phyloP scores from a whole-genome alignment of 257 asterid species.

The Henckelia pumila region DNA sequence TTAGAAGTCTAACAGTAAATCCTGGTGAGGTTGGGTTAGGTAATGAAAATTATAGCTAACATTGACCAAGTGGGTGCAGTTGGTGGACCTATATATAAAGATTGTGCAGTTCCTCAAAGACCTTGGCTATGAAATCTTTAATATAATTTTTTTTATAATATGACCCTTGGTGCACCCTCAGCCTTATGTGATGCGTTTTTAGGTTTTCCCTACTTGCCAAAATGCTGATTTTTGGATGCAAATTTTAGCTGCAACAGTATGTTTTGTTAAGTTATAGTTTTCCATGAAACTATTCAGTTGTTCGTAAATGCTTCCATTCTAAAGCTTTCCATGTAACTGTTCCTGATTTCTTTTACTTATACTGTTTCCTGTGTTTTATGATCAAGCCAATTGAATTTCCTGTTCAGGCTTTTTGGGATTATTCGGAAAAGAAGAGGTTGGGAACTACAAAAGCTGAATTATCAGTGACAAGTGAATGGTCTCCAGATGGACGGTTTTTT shows the following conservation, averaged over 20 bases:
- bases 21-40: too few species aligned
- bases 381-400: constrained; percentile 15
- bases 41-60: too few species aligned
- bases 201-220: neutral
- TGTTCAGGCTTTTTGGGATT: constrained; percentile 91
- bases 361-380: neutral
- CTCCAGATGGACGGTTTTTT: constrained; percentile 91
- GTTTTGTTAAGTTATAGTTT: neutral
- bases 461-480: constrained; percentile 98
- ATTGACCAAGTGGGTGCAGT: too few species aligned
- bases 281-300: neutral
- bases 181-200: neutral
- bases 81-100: too few species aligned
- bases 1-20: too few species aligned
- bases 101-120: too few species aligned
- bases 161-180: neutral
- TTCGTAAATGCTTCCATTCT: neutral
- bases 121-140: too few species aligned
- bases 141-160: too few species aligned
- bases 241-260: too few species aligned
- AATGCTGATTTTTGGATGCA: too few species aligned
- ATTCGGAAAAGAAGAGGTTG: constrained; percentile 64
- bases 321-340: neutral
- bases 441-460: constrained; percentile 83
- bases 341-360: neutral